phyloP scores from a whole-genome alignment of 2,329 filamentous ascomycete species.

The Davidsoniella virescens region DNA sequence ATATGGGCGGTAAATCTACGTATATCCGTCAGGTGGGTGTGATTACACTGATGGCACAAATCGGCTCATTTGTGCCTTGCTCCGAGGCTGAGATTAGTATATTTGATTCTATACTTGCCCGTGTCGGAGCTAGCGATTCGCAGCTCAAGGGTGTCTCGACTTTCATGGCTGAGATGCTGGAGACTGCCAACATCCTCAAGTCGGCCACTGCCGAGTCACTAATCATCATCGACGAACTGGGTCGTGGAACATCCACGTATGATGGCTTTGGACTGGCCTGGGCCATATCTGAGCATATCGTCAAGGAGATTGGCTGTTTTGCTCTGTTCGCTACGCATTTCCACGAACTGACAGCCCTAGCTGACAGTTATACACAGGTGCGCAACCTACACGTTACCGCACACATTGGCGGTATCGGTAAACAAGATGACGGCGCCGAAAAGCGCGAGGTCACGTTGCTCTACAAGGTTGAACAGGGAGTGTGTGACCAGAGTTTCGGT shows the following conservation, averaged over 20 bases:
- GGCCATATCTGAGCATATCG: conserved; percentile 96
- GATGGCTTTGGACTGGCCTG: conserved; percentile 97
- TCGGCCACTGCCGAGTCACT: conserved; percentile 87
- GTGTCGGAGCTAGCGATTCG: conserved; percentile 88
- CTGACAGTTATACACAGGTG: conserved; percentile 73
- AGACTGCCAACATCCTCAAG: conserved; percentile 96
- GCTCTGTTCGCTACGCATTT: conserved; percentile 96
- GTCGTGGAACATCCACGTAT: conserved; percentile 91
- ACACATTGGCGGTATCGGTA: conserved; percentile 51
- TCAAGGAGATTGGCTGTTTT: conserved; percentile 87
- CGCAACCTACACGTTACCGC: conserved; percentile 91
- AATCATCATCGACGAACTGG: conserved; percentile 97
- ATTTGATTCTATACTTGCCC: conserved; percentile 91
- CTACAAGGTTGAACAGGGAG: conserved; percentile 89
- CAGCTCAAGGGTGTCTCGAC: conserved; percentile 96
- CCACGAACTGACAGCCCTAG: conserved; percentile 86
- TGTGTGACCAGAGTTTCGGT: conserved; percentile 94
- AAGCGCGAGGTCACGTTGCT: conserved; percentile 83
- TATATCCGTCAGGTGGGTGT: conserved; percentile 97
- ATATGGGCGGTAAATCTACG: conserved; percentile 98
- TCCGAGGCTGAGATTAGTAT: conserved; percentile 80
- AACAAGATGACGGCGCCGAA: conserved; percentile 19
- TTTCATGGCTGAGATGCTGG: conserved; percentile 99
- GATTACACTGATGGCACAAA: conserved; percentile 91
- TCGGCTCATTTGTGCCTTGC: conserved; percentile 92